phyloP scores from a whole-genome alignment of 345 rosid species.

The Heritiera littoralis region DNA sequence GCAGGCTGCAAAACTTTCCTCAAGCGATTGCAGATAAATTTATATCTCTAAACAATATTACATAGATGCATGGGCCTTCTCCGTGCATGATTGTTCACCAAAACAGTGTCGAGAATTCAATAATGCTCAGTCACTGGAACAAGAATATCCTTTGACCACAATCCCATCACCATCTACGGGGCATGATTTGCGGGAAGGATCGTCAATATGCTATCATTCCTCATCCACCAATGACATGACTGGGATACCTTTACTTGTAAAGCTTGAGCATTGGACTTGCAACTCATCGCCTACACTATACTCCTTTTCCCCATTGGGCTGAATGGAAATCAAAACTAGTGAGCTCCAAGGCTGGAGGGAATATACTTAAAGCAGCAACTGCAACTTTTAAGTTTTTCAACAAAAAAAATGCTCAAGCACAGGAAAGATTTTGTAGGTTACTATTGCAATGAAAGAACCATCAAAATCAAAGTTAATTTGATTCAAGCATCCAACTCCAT shows the following conservation, averaged over 20 bases:
- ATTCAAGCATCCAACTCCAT: too few relatives aligned
- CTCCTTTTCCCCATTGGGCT: slow-evolving; percentile 48
- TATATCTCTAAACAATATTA: background rate
- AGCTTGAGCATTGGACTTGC: slow-evolving; percentile 68
- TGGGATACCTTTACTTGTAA: slow-evolving; percentile 76
- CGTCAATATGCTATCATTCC: slow-evolving; percentile 16
- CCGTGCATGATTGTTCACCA: background rate
- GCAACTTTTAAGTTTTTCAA: background rate
- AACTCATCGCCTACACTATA: slow-evolving; percentile 61
- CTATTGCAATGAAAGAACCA: too few relatives aligned
- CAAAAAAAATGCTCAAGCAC: background rate
- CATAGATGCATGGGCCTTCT: background rate
- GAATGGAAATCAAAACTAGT: slow-evolving; percentile 24
- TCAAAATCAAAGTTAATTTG: too few relatives aligned
- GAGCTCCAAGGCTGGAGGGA: background rate
- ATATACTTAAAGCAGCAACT: background rate
- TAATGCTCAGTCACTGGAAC: background rate
- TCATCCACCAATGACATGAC: slow-evolving; percentile 62
- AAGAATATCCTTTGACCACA: background rate
- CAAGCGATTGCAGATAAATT: background rate
- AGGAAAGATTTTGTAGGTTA: too few relatives aligned
- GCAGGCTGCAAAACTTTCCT: background rate
- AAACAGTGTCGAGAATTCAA: background rate
- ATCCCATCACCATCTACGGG: background rate
- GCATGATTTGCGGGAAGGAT: background rate